A percentile compares a stretch with the other conserved stretches of the same genome.
These are phyloP conservation scores for Elsinoe fawcettii DNA, from an alignment of 2,329 filamentous ascomycete genomes.

Conservation along the genomic window DNA sequence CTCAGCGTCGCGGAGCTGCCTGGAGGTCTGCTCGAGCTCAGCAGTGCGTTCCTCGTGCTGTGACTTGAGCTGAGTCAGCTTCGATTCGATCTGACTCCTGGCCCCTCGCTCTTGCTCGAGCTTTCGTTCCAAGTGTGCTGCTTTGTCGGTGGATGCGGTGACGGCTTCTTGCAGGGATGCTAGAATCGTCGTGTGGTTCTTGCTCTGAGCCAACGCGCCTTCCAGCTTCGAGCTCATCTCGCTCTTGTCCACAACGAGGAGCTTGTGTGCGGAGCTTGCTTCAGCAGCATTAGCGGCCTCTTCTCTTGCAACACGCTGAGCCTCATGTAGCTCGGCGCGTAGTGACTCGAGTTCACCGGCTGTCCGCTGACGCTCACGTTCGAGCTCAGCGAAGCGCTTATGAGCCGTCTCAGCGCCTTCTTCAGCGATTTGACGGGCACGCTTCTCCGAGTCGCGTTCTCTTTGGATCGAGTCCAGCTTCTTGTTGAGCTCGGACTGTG, in stretches of 20 bases:
- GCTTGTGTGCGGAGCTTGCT: conserved; percentile 62
- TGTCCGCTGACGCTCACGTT: conserved; percentile 73
- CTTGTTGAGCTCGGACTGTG: conserved; percentile 73
- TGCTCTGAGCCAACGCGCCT: conserved; percentile 57
- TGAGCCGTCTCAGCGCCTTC: conserved; percentile 78
- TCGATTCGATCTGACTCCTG: conserved; percentile 66
- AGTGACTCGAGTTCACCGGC: conserved; percentile 78
- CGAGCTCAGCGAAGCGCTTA: conserved; percentile 73
- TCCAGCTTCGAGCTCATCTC: conserved; percentile 64
- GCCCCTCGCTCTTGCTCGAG: conserved; percentile 74
- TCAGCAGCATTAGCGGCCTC: conserved; percentile 71
- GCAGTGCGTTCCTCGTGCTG: conserved; percentile 75
- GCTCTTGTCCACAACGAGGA: conserved; percentile 79
- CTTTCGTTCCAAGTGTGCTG: conserved; percentile 66
- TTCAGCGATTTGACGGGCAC: conserved; percentile 74
- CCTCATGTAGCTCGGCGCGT: conserved; percentile 74
- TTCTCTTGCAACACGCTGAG: conserved; percentile 70
- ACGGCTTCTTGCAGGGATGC: conserved; percentile 70
- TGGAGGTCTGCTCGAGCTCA: conserved; percentile 66
- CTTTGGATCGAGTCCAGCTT: conserved; percentile 60
- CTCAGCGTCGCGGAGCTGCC: conserved; percentile 75
- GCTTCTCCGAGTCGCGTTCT: conserved; percentile 74
- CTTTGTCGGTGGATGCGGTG: conserved; percentile 68
- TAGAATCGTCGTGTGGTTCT: conserved; percentile 64
- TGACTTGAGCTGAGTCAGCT: conserved; percentile 65